Percentiles rank a stretch among this genome's conserved stretches.
These are phyloP conservation scores for Neurospora crassa DNA, from an alignment of 2,329 filamentous ascomycete species.

Conservation along the genomic window DNA sequence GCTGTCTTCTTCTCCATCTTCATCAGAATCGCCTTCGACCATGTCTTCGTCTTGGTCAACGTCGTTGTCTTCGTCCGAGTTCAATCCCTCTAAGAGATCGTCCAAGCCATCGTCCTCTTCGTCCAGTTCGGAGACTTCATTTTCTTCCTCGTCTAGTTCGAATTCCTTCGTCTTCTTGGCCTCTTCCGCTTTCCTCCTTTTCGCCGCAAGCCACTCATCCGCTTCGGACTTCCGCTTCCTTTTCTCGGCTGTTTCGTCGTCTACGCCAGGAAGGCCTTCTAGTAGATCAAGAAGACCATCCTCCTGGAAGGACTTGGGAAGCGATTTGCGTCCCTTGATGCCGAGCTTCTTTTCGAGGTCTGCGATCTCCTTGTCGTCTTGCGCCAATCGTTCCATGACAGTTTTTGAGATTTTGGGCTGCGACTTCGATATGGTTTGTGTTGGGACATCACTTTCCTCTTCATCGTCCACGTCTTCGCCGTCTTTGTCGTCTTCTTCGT, in stretches of 20 bases:
- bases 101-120: slow-evolving; percentile 19
- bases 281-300: slow-evolving; percentile 77
- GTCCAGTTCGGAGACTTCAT: not conserved
- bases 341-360: slow-evolving; percentile 82
- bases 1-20: slow-evolving; percentile 24
- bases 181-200: slow-evolving; percentile 37
- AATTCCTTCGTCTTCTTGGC: slow-evolving; percentile 1
- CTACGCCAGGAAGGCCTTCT: slow-evolving; percentile 50
- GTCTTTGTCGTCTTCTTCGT: slow-evolving; percentile 19
- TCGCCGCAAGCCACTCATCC: slow-evolving; percentile 51
- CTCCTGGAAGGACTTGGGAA: slow-evolving; percentile 65
- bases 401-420: slow-evolving; percentile 21
- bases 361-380: slow-evolving; percentile 84
- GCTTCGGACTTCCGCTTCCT: slow-evolving; percentile 51
- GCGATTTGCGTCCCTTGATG: slow-evolving; percentile 58
- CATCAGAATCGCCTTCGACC: slow-evolving; percentile 14
- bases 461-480: slow-evolving; percentile 16
- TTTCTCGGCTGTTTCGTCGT: slow-evolving; percentile 42
- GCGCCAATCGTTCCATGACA: slow-evolving; percentile 55
- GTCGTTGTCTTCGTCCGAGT: slow-evolving; percentile 21
- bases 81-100: slow-evolving; percentile 16
- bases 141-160: not conserved
- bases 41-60: slow-evolving; percentile 22
- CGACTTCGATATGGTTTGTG: slow-evolving; percentile 19
- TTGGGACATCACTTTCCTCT: slow-evolving; percentile 14